Evolutionary conservation across 176 grass and related monocot species (phyloP).

Genomic region (Hsuehochloa calcarea): DNA sequence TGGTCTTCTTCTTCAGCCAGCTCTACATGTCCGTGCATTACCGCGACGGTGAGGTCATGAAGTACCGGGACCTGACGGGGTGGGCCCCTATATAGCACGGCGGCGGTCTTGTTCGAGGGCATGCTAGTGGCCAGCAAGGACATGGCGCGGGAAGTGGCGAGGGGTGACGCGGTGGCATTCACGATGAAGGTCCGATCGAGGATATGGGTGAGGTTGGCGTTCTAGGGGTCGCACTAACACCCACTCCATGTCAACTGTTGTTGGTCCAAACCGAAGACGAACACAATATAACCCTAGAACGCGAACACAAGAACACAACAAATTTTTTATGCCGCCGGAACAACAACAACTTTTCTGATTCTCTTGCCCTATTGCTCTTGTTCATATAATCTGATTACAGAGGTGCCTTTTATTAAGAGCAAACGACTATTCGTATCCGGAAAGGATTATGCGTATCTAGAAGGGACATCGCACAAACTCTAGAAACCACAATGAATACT

Average conservation of each 20-base stretch:
- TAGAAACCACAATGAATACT: too few relatives aligned
- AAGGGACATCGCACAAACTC: too few relatives aligned
- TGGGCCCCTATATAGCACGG: constrained; percentile 49
- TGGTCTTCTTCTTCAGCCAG: constrained; percentile 64
- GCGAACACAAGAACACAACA: too few relatives aligned
- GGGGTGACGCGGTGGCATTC: constrained; percentile 32
- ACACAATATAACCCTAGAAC: too few relatives aligned
- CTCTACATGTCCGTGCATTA: constrained; percentile 54
- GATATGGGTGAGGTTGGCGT: constrained; percentile 54
- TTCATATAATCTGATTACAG: too few relatives aligned
- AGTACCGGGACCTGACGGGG: constrained; percentile 28
- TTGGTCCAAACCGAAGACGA: too few relatives aligned
- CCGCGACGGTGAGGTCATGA: constrained; percentile 44
- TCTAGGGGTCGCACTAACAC: constrained; percentile 59
- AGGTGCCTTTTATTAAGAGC: too few relatives aligned
- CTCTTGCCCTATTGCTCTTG: too few relatives aligned
- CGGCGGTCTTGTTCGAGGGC: constrained; percentile 34
- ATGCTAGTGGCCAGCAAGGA: constrained; percentile 10
- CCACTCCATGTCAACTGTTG: constrained; percentile 43
- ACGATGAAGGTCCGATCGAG: constrained; percentile 57
- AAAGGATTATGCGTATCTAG: too few relatives aligned
- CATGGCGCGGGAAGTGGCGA: constrained; percentile 28
- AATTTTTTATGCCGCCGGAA: too few relatives aligned
- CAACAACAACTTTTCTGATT: too few relatives aligned
- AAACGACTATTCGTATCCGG: too few relatives aligned